Evolutionary conservation across 2,329 filamentous ascomycete species (phyloP).

Genomic region (Fusarium graminum): DNA sequence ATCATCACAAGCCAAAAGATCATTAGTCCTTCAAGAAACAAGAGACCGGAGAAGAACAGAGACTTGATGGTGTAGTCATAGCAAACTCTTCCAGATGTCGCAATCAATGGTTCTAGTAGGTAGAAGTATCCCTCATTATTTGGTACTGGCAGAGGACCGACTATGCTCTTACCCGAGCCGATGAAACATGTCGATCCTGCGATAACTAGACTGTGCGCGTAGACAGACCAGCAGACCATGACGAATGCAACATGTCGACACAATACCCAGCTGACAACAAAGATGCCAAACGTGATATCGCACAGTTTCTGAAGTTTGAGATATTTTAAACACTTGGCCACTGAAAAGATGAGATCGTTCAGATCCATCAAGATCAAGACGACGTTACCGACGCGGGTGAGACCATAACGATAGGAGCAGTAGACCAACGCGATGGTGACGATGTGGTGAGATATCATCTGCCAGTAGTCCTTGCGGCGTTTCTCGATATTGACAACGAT

Average conservation of each 20-base stretch:
- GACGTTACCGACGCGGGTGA: slow-evolving; percentile 87
- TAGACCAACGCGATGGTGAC: slow-evolving; percentile 86
- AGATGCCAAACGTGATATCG: slow-evolving; percentile 87
- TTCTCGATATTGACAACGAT: slow-evolving; percentile 95
- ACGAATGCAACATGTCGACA: slow-evolving; percentile 85
- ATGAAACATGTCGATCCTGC: slow-evolving; percentile 75
- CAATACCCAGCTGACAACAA: slow-evolving; percentile 86
- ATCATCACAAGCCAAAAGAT: slow-evolving; percentile 93
- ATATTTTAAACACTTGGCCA: slow-evolving; percentile 93
- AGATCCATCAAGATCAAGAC: slow-evolving; percentile 94
- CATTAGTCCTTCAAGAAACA: slow-evolving; percentile 83
- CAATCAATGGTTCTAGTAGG: slow-evolving; percentile 78
- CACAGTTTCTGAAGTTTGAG: slow-evolving; percentile 79
- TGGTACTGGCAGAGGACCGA: slow-evolving; percentile 64
- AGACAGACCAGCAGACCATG: slow-evolving; percentile 81
- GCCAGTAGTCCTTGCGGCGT: slow-evolving; percentile 91
- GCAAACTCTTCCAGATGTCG: slow-evolving; percentile 80
- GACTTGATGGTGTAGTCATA: slow-evolving; percentile 80
- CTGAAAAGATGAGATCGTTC: slow-evolving; percentile 76
- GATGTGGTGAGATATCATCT: slow-evolving; percentile 96
- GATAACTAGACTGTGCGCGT: slow-evolving; percentile 25
- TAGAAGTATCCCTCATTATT: slow-evolving; percentile 65
- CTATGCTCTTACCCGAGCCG: slow-evolving; percentile 66
- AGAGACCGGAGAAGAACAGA: slow-evolving; percentile 81
- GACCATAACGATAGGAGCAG: slow-evolving; percentile 86